Conservation (phyloP, 441 rosid species). For the Omphalea diandra region DNA sequence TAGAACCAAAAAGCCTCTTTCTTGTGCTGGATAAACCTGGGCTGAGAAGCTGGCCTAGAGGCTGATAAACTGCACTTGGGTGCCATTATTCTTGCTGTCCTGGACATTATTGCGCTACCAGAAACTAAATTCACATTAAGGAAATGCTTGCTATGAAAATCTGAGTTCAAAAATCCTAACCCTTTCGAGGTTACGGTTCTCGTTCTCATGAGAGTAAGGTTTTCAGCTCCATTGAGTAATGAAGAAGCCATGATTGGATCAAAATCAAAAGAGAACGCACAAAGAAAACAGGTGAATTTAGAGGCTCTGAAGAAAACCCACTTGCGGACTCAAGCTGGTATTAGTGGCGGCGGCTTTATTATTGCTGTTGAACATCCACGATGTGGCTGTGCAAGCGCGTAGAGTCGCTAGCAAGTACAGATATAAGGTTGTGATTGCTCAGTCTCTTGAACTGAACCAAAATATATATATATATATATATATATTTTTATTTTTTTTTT, state of each 20-base stretch:
- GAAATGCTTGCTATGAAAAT: conserved; percentile 15
- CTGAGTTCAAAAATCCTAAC: conserved; percentile 18
- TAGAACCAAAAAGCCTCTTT: conserved; percentile 54
- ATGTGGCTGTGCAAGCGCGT: not conserved
- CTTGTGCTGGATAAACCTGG: conserved; percentile 52
- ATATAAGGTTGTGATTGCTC: conserved; percentile 7
- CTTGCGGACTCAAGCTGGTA: not conserved
- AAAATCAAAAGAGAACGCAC: conserved; percentile 4
- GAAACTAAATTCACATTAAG: conserved; percentile 15
- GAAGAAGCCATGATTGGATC: conserved; percentile 35
- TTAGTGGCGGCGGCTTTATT: not conserved
- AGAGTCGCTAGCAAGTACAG: not conserved
- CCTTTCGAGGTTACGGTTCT: conserved; percentile 15
- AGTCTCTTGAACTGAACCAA: not conserved
- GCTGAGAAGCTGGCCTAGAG: conserved; percentile 47
- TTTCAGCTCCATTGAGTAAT: conserved; percentile 36
- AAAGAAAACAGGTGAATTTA: conserved; percentile 1
- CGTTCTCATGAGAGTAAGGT: conserved; percentile 20
- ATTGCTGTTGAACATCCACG: not conserved
- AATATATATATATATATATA: not conserved
- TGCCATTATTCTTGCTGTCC: conserved; percentile 17
- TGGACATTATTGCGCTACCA: not conserved
- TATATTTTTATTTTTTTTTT: not conserved
- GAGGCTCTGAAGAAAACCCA: conserved; percentile 10
- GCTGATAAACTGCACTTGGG: conserved; percentile 38